Conservation (phyloP, 139 green algal genomes). For the Desmodesmus armatus region DNA sequence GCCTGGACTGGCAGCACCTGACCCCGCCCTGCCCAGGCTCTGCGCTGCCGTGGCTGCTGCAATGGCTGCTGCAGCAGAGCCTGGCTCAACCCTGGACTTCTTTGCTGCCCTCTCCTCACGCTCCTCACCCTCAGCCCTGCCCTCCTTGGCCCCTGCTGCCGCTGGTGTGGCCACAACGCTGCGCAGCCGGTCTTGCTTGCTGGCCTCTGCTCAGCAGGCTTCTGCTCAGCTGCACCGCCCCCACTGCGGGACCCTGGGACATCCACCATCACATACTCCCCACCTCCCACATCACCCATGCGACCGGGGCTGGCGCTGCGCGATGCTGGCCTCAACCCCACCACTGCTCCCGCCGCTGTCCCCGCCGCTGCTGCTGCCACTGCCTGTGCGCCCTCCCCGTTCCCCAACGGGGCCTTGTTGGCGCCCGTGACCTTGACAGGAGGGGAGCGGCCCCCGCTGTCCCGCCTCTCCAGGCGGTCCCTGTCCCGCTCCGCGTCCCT, state of each 20-base stretch:
- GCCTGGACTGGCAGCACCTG: too few species aligned
- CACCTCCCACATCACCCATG: not conserved
- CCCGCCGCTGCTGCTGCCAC: not conserved
- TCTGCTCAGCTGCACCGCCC: too few species aligned
- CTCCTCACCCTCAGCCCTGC: constrained; percentile 5
- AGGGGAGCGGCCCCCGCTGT: not conserved
- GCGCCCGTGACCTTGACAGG: not conserved
- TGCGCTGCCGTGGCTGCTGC: not conserved
- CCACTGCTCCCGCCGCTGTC: not conserved
- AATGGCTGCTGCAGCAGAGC: not conserved
- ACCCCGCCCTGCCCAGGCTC: too few species aligned
- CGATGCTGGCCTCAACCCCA: not conserved
- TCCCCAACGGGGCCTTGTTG: not conserved
- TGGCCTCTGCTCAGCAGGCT: too few species aligned
- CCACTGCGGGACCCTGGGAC: not conserved
- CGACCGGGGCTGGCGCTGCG: too few species aligned
- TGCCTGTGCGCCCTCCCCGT: not conserved
- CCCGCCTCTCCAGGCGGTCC: not conserved
- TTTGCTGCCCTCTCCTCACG: not conserved
- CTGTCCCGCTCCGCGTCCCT: not conserved
- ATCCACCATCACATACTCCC: constrained; percentile 38
- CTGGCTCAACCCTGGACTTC: not conserved
- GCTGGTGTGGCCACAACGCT: not conserved
- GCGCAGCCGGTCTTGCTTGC: too few species aligned
- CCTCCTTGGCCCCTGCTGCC: not conserved